Evolutionary conservation across 805 yeast species (phyloP).

Genomic region (Candida montana): DNA sequence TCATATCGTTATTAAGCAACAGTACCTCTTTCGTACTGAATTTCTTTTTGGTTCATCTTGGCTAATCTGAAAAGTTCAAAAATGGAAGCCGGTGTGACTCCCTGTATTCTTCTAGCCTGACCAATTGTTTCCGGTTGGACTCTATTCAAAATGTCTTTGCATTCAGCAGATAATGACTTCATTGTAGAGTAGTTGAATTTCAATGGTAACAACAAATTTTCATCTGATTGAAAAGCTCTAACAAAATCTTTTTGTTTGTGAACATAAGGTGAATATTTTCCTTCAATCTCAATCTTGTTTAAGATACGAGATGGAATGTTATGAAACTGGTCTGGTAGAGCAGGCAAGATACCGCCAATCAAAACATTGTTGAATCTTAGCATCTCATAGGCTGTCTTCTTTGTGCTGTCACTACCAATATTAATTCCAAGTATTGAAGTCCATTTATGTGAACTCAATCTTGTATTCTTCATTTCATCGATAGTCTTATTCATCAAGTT

Average conservation of each 20-base stretch:
- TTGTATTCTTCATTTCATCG: constrained; percentile 38
- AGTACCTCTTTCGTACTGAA: neutral
- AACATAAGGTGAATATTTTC: constrained; percentile 77
- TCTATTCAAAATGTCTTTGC: constrained; percentile 57
- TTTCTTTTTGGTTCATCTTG: constrained; percentile 24
- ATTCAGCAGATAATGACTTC: constrained; percentile 72
- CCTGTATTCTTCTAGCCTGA: constrained; percentile 91
- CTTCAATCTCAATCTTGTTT: constrained; percentile 68
- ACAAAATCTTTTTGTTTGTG: constrained; percentile 66
- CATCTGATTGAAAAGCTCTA: constrained; percentile 80
- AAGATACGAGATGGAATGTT: constrained; percentile 40
- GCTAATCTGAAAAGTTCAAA: constrained; percentile 66
- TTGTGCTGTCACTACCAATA: constrained; percentile 49
- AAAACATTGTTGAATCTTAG: constrained; percentile 47
- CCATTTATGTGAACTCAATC: constrained; percentile 62
- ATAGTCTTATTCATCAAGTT: constrained; percentile 38
- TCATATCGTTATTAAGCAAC: neutral
- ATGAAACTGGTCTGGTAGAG: constrained; percentile 21
- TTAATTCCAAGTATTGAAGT: constrained; percentile 37
- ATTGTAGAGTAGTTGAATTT: constrained; percentile 56
- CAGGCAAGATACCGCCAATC: constrained; percentile 9
- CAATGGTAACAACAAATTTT: constrained; percentile 62
- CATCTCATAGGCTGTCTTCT: constrained; percentile 66
- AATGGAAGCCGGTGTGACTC: constrained; percentile 90
- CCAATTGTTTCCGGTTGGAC: constrained; percentile 88